phyloP scores from a whole-genome alignment of 192 early-diverging fungal genomes.

The Cetraspora pellucida region DNA sequence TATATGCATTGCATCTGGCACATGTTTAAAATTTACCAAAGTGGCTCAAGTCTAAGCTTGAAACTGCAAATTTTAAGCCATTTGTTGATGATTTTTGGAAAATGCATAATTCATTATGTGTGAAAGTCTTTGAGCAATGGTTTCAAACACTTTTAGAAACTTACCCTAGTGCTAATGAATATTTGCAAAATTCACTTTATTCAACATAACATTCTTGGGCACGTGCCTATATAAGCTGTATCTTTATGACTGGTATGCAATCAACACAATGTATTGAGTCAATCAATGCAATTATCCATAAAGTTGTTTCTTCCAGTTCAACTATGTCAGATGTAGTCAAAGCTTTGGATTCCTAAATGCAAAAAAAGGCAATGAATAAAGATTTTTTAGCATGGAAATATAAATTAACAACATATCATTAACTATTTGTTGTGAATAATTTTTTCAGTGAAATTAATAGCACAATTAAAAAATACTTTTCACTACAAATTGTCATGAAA shows the following conservation, averaged over 20 bases:
- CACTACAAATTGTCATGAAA: neutral
- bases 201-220: conserved; percentile 7
- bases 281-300: conserved; percentile 22
- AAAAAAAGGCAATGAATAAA: conserved; percentile 7
- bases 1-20: conserved; percentile 5
- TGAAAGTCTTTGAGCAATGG: neutral
- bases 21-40: neutral
- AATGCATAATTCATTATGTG: neutral
- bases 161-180: neutral
- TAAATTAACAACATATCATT: neutral
- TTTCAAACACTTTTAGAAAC: neutral
- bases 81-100: neutral
- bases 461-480: neutral
- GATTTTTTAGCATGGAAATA: neutral
- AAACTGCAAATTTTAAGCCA: neutral
- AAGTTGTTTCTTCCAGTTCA: neutral
- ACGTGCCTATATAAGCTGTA: neutral
- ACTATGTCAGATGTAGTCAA: neutral
- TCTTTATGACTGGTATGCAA: conserved; percentile 28
- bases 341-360: neutral
- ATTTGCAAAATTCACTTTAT: neutral
- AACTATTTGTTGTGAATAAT: neutral
- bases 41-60: neutral
- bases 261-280: conserved; percentile 29
- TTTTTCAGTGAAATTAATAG: neutral